These are phyloP conservation scores for Phyllosticta ampelicida DNA, from an alignment of 2,329 filamentous ascomycete species.

Conservation along the genomic window DNA sequence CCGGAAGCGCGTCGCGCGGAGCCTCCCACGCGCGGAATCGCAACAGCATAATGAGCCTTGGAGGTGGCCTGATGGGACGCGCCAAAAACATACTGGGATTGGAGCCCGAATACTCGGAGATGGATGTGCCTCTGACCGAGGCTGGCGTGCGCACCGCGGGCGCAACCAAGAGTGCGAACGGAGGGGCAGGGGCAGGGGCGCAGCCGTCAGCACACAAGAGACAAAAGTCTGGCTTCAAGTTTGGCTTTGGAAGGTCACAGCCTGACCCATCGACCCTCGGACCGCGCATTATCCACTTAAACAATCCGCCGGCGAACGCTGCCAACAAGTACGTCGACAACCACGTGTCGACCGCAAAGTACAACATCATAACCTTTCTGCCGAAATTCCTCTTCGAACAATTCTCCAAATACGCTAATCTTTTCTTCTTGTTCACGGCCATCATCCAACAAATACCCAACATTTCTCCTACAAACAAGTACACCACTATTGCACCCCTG, in stretches of 20 bases:
- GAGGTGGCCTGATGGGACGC: constrained; percentile 74
- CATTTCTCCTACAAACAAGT: constrained; percentile 88
- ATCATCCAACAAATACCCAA: constrained; percentile 89
- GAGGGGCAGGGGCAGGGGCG: constrained; percentile 38
- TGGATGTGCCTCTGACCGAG: constrained; percentile 93
- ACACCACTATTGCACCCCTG: constrained; percentile 93
- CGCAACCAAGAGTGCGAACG: constrained; percentile 16
- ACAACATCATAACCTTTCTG: constrained; percentile 85
- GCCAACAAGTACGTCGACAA: constrained; percentile 90
- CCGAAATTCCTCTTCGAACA: constrained; percentile 98
- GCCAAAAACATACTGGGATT: constrained; percentile 88
- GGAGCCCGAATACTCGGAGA: constrained; percentile 82
- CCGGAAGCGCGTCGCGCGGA: constrained; percentile 35
- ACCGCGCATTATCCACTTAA: constrained; percentile 85
- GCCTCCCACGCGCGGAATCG: constrained; percentile 51
- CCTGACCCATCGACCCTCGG: constrained; percentile 84
- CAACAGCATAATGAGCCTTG: constrained; percentile 80
- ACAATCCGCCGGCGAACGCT: constrained; percentile 88
- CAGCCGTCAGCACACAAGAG: constrained; percentile 43
- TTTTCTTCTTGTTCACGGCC: constrained; percentile 98
- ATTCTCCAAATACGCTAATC: constrained; percentile 97
- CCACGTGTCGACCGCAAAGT: constrained; percentile 94
- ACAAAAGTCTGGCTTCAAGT: constrained; percentile 61
- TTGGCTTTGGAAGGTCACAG: constrained; percentile 76
- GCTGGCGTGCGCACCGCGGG: constrained; percentile 40